A percentile compares a stretch with the other conserved stretches of the same genome.
These are phyloP conservation scores for Gillenia trifoliata DNA, from an alignment of 306 rosid species.

Conservation along the genomic window DNA sequence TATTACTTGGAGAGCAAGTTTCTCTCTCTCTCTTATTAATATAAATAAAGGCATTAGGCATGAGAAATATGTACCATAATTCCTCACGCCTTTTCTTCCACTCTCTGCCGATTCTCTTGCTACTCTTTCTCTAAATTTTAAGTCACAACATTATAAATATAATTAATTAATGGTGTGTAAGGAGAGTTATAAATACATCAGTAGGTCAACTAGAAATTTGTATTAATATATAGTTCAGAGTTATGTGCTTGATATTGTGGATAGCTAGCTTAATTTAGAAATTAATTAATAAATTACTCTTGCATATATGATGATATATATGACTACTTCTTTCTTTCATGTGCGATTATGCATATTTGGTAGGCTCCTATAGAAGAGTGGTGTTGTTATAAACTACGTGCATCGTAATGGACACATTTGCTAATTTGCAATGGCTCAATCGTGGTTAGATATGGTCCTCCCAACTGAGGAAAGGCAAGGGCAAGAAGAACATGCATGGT, in stretches of 20 bases:
- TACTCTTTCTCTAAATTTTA: no score
- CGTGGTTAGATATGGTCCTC: constrained; percentile 36
- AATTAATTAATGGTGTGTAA: neutral
- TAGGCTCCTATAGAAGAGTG: constrained; percentile 25
- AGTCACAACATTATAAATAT: no score
- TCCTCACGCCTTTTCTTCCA: no score
- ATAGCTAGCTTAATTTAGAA: neutral
- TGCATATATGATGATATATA: neutral
- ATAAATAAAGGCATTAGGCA: no score
- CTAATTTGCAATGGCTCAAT: constrained; percentile 16
- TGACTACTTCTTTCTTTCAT: constrained; percentile 24
- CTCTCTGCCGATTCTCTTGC: no score
- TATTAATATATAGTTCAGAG: neutral
- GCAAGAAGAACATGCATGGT: constrained; percentile 39
- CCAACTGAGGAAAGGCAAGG: constrained; percentile 10
- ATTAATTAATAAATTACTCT: neutral
- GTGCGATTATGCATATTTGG: constrained; percentile 18
- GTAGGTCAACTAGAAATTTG: neutral
- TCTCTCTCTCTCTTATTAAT: no score
- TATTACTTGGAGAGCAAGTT: no score
- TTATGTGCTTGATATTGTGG: constrained; percentile 36
- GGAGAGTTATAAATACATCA: neutral
- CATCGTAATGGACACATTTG: no score
- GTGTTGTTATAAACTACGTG: neutral
- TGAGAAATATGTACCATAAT: no score